Evolutionary conservation across 805 yeast species (phyloP).

Genomic region (Candida mattraensis): DNA sequence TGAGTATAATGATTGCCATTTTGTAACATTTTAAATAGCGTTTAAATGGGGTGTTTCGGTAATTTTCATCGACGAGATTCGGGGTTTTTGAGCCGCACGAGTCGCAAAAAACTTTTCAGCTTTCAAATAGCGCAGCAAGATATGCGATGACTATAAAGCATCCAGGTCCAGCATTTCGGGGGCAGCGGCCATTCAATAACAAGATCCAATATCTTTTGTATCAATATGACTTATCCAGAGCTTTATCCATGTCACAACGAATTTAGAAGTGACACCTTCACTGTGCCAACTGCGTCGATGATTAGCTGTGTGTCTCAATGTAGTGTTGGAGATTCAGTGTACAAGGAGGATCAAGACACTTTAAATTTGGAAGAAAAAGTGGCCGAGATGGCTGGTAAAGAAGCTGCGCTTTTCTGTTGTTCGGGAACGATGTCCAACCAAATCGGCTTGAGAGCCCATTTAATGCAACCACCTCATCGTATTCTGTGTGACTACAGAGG

Average conservation of each 20-base stretch:
- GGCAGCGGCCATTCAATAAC: too few relatives aligned
- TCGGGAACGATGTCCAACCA: slow-evolving; percentile 91
- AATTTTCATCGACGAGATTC: too few relatives aligned
- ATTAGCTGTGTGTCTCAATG: slow-evolving; percentile 54
- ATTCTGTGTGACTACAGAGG: slow-evolving; percentile 79
- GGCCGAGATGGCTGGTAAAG: slow-evolving; percentile 70
- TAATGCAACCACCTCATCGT: slow-evolving; percentile 77
- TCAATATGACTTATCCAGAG: slow-evolving; percentile 16
- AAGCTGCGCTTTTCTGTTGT: slow-evolving; percentile 75
- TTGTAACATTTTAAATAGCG: too few relatives aligned
- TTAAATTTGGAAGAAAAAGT: slow-evolving; percentile 60
- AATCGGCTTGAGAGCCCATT: slow-evolving; percentile 70
- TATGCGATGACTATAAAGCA: too few relatives aligned
- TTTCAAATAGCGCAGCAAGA: too few relatives aligned
- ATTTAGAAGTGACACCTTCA: slow-evolving; percentile 78
- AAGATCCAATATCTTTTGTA: too few relatives aligned
- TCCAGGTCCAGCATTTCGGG: too few relatives aligned
- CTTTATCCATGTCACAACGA: slow-evolving; percentile 38
- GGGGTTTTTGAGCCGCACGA: too few relatives aligned
- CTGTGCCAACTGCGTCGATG: slow-evolving; percentile 79
- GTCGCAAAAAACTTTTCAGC: too few relatives aligned
- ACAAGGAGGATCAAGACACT: slow-evolving; percentile 75
- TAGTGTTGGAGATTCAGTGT: slow-evolving; percentile 81
- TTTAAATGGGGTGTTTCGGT: too few relatives aligned
- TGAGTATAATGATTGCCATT: too few relatives aligned